A percentile compares a stretch with the other conserved stretches of the same genome.
Conservation (phyloP, 768 basidiomycete species). For the Kwoniella mangroviensis region DNA sequence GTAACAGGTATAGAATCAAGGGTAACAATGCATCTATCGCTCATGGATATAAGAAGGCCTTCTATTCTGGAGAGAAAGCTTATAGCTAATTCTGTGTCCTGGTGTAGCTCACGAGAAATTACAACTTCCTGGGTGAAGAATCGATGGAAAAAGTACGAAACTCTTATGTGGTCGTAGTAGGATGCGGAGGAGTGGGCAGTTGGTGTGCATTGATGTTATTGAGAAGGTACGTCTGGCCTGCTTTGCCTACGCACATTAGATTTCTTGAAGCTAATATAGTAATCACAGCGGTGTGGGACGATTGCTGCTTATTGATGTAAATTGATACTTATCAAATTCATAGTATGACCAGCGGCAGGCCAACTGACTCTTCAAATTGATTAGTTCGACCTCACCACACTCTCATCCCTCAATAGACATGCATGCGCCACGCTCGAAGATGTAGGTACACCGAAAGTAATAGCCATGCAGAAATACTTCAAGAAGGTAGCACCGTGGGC, state of each 20-base stretch:
- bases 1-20: too few species aligned
- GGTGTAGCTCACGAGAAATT: conserved; percentile 82
- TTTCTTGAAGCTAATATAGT: neutral
- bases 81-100: neutral
- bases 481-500: conserved; percentile 82
- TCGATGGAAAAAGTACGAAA: conserved; percentile 77
- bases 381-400: conserved; percentile 94
- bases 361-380: neutral
- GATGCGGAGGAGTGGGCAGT: conserved; percentile 95
- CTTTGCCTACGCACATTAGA: neutral
- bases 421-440: conserved; percentile 86
- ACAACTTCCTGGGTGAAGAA: conserved; percentile 90
- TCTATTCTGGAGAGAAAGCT: too few species aligned
- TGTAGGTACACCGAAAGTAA: conserved; percentile 93
- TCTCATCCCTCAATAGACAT: conserved; percentile 93
- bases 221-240: conserved; percentile 70
- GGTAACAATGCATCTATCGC: too few species aligned
- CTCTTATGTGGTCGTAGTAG: conserved; percentile 82
- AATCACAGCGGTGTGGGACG: conserved; percentile 54
- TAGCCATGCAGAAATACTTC: conserved; percentile 68
- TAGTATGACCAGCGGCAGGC: neutral
- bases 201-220: conserved; percentile 94
- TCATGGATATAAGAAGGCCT: too few species aligned
- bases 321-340: neutral
- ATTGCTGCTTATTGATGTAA: conserved; percentile 56